Percentiles rank a stretch among this genome's conserved stretches.
Evolutionary conservation across 116 monocot genomes (phyloP).

Genomic region (Cymodocea nodosa): DNA sequence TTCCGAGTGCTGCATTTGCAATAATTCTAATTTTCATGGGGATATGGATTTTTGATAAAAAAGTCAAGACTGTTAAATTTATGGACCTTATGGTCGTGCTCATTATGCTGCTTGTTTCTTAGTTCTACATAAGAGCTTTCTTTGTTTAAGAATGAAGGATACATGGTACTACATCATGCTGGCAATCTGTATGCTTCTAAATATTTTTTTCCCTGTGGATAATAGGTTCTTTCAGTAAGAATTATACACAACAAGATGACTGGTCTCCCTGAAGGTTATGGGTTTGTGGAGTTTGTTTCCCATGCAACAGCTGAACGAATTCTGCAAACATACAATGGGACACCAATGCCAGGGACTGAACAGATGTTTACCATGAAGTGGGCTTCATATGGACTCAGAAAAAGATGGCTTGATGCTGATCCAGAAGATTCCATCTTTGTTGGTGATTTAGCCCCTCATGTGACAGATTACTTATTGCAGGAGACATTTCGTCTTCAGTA

Average conservation of each 20-base stretch:
- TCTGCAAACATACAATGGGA: conserved; percentile 70
- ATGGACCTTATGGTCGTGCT: background rate
- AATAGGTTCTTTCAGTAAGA: conserved; percentile 67
- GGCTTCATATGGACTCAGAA: conserved; percentile 76
- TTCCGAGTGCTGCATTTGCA: too few species aligned
- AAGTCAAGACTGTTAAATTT: background rate
- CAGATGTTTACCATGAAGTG: conserved; percentile 72
- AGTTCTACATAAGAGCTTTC: background rate
- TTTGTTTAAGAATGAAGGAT: background rate
- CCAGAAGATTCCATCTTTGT: conserved; percentile 89
- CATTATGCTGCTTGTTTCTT: background rate
- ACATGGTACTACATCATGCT: background rate
- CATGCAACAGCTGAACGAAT: conserved; percentile 81
- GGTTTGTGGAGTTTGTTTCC: conserved; percentile 79
- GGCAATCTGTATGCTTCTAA: background rate
- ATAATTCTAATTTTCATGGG: background rate
- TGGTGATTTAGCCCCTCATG: conserved; percentile 87
- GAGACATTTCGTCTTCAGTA: conserved; percentile 72
- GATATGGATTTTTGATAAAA: background rate
- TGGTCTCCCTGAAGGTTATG: conserved; percentile 89
- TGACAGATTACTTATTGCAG: conserved; percentile 79
- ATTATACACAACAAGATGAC: conserved; percentile 90
- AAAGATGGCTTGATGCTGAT: conserved; percentile 46
- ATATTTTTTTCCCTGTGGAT: background rate
- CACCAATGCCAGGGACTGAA: conserved; percentile 75